Evolutionary conservation across 352 stramenopile genomes (phyloP).

Genomic region (Achlya hypogyna): DNA sequence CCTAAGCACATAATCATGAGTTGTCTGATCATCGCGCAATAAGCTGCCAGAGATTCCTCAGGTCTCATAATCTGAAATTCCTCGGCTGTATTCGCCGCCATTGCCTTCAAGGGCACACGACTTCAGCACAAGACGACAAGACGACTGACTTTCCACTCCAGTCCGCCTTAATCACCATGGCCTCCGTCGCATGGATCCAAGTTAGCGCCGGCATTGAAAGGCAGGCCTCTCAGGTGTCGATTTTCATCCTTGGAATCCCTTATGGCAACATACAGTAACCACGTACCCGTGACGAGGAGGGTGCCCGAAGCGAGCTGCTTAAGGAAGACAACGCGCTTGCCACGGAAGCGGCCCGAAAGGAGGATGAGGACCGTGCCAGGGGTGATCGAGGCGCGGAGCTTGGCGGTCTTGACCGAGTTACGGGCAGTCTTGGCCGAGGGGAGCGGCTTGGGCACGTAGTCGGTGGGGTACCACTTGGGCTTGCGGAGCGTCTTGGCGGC

Average conservation of each 20-base stretch:
- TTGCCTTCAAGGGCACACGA: background rate
- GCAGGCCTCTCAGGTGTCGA: constrained; percentile 22
- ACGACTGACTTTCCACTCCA: background rate
- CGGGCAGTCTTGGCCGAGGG: constrained; percentile 58
- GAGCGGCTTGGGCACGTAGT: constrained; percentile 54
- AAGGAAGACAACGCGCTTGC: constrained; percentile 97
- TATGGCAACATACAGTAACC: background rate
- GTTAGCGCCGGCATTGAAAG: background rate
- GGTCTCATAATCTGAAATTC: constrained; percentile 23
- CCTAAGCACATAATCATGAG: constrained; percentile 39
- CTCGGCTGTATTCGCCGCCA: constrained; percentile 5
- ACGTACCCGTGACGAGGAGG: constrained; percentile 91
- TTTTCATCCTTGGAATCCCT: constrained; percentile 21
- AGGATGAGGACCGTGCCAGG: constrained; percentile 97
- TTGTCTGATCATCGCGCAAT: background rate
- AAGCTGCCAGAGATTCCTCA: constrained; percentile 9
- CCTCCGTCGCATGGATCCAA: constrained; percentile 5
- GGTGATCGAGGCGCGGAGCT: constrained; percentile 93
- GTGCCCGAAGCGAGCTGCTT: constrained; percentile 96
- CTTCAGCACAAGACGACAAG: background rate
- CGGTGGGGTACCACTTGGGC: constrained; percentile 69
- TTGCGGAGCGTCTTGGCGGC: constrained; percentile 32
- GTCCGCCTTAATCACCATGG: background rate
- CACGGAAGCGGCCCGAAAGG: constrained; percentile 93
- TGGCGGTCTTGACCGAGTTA: constrained; percentile 82